These are phyloP conservation scores for Myochromella boudieri DNA, from an alignment of 768 basidiomycete genomes.

Conservation along the genomic window DNA sequence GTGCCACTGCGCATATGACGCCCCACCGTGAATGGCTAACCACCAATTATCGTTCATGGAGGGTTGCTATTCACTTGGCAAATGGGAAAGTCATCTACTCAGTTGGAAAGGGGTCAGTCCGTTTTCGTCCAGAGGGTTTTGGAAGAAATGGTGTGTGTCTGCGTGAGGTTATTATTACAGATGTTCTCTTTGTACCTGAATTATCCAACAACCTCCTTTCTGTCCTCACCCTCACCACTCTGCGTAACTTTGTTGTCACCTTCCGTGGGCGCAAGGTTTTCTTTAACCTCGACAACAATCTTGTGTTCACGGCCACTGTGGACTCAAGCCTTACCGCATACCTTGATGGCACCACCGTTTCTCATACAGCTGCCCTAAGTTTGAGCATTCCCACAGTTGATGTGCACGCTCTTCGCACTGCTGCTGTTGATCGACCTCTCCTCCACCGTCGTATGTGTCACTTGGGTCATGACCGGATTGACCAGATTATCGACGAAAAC, in stretches of 20 bases:
- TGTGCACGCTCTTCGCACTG: background rate
- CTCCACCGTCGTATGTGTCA: constrained; percentile 7
- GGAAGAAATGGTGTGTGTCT: background rate
- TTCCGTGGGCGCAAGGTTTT: constrained; percentile 5
- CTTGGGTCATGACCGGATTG: background rate
- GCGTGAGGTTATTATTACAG: background rate
- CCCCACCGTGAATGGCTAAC: background rate
- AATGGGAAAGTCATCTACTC: too few relatives aligned
- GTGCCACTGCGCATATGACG: too few relatives aligned
- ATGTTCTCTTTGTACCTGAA: constrained; percentile 1
- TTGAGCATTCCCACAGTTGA: too few relatives aligned
- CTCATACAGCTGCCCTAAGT: too few relatives aligned
- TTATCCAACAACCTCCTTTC: constrained; percentile 4
- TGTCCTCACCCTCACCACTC: background rate
- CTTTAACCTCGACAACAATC: background rate
- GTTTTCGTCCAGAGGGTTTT: background rate
- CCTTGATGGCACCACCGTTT: background rate
- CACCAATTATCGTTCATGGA: too few relatives aligned
- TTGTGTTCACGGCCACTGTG: constrained; percentile 1
- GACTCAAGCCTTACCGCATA: constrained; percentile 1
- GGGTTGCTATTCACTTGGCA: background rate
- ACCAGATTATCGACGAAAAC: background rate
- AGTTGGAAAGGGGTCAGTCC: constrained; percentile 8
- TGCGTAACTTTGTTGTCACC: background rate
- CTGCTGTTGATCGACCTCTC: background rate